Conservation (phyloP, 805 yeast species). For the Saturnispora saitoi region DNA sequence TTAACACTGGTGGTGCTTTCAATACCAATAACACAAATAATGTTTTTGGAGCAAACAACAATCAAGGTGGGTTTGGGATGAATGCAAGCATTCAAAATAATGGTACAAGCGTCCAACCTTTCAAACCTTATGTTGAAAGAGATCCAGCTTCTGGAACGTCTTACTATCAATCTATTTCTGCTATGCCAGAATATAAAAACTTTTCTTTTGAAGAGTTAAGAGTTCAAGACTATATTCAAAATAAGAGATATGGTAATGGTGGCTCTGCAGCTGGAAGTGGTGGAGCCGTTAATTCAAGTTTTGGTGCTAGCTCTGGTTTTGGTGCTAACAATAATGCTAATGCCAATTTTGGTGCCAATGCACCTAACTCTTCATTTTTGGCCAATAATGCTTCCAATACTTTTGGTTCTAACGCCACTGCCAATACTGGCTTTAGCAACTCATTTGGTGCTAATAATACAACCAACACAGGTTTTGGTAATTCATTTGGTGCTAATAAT, state of each 20-base stretch:
- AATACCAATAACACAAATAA: conserved; percentile 25
- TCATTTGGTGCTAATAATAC: conserved; percentile 18
- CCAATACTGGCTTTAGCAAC: conserved; percentile 35
- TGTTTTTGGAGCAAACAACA: conserved; percentile 11
- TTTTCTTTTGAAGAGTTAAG: conserved; percentile 85
- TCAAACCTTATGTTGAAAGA: conserved; percentile 60
- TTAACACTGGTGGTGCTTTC: conserved; percentile 20
- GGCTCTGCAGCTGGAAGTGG: conserved; percentile 24
- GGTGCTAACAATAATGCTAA: conserved; percentile 23
- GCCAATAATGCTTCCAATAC: background rate
- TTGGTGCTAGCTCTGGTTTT: conserved; percentile 31
- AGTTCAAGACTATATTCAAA: conserved; percentile 74
- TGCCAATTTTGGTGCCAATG: conserved; percentile 19
- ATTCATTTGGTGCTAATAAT: conserved; percentile 16
- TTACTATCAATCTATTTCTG: conserved; percentile 62
- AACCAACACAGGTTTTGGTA: conserved; percentile 33
- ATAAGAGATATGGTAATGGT: conserved; percentile 49
- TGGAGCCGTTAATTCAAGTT: conserved; percentile 28
- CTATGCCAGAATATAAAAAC: conserved; percentile 86
- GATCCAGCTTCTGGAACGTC: conserved; percentile 53
- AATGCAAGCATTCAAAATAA: conserved; percentile 33
- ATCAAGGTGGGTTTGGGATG: conserved; percentile 24
- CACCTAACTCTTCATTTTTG: conserved; percentile 1
- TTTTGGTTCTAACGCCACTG: conserved; percentile 16
- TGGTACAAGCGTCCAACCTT: conserved; percentile 71